Conservation (phyloP, 139 green algal species). For the Volvox reticuliferus region DNA sequence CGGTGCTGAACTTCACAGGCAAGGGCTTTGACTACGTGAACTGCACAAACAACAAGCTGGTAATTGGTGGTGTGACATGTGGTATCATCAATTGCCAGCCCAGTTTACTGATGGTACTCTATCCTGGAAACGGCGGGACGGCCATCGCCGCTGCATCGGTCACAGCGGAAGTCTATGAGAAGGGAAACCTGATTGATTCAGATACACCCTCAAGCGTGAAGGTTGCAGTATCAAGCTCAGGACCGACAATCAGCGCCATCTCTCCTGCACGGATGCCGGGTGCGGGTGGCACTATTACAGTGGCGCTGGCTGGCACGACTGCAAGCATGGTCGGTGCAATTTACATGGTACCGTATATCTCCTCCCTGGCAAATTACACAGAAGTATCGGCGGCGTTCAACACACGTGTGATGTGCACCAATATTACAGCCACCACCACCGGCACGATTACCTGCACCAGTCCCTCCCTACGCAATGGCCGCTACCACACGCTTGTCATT, state of each 20-base stretch:
- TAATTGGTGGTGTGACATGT: neutral
- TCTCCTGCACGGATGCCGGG: conserved; percentile 6
- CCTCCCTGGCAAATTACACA: neutral
- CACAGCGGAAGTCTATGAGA: conserved; percentile 7
- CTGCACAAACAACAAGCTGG: conserved; percentile 45
- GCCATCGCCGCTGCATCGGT: neutral
- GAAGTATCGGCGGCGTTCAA: neutral
- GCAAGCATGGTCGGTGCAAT: neutral
- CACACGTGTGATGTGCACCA: neutral
- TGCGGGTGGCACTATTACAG: conserved; percentile 4
- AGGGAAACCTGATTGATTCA: neutral
- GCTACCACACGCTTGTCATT: conserved; percentile 37
- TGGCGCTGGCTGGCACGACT: neutral
- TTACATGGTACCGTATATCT: neutral
- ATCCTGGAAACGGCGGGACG: neutral
- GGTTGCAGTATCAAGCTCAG: neutral
- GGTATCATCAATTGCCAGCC: neutral
- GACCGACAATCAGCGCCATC: neutral
- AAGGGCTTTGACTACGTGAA: conserved; percentile 44
- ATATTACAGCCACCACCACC: neutral
- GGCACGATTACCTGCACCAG: neutral
- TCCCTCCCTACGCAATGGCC: conserved; percentile 2
- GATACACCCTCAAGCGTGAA: conserved; percentile 6
- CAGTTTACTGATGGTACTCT: neutral
- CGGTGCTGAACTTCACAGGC: conserved; percentile 37